Evolutionary conservation across 805 yeast species (phyloP), one percentile per base, ranked within the genome.

Genomic region (Zygosaccharomyces rouxii): DNA sequence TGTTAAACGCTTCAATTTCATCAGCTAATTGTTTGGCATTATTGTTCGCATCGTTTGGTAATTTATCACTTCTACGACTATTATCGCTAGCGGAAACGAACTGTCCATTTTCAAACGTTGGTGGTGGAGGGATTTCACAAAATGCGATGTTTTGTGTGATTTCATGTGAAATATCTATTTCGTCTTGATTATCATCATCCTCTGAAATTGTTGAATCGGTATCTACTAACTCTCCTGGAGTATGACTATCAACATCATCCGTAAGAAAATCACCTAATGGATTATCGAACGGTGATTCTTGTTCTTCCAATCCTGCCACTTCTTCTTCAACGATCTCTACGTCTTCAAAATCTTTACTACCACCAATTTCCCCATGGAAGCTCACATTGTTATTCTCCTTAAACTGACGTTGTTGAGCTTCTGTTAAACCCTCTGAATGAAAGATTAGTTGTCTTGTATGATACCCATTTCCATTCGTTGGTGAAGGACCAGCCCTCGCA

Each of bases 61-160:
- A n/a, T 14, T 19, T 14, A 23, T 37, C 23, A n/a, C 38, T 35
- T 18, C 28, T 30, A 22, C 39, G 23, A 28, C 35, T 35, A 14
- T 26, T 25, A 35, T 35, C 42, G 13, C 28, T 19, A 5, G 29
- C 37, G 19, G 41, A 42, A 23, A 41, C 25, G 18, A 41, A 46
- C 22, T 41, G 51, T 29, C 47, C 45, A 31, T 47, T 46, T 44
- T 44, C 49, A 37, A 50, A 50, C 11, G 49, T 25, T 2, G 55
- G 54, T 19, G 46, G 42, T 13, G 45, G 21, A 1, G 59, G 53
- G 3, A 57, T 50, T 14, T 51, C 55, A 47, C 54, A 57, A n/a
- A 55, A 50, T 9, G 53, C 51, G 7, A 60, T 43, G 37, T 52
- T 53, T 25, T 52, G 43, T 35, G 55, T 54, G 26, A 57, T 55